Conservation (phyloP, 331 rosid species). For the Acacia concinna region DNA sequence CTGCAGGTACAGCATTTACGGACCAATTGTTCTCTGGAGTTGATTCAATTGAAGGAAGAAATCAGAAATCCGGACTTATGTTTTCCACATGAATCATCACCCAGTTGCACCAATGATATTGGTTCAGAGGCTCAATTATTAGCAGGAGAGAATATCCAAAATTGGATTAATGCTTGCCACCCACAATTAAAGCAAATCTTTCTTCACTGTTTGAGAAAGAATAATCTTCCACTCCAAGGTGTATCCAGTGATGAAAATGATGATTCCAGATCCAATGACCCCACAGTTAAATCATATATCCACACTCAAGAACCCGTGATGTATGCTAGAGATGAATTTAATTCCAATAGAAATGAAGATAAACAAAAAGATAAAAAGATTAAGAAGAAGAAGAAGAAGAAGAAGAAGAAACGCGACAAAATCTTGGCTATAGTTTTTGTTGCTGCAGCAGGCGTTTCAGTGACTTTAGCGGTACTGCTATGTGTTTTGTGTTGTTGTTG, state of each 20-base stretch:
- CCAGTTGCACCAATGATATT: constrained; percentile 35
- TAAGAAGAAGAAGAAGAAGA: not conserved
- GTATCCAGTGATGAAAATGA: constrained; percentile 56
- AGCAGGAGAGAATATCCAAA: constrained; percentile 45
- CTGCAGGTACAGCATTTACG: constrained; percentile 64
- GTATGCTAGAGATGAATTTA: not conserved
- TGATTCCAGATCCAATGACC: constrained; percentile 35
- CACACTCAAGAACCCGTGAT: not conserved
- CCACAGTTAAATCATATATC: constrained; percentile 35
- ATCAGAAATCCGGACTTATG: constrained; percentile 42
- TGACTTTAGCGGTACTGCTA: constrained; percentile 64
- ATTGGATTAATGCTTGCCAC: constrained; percentile 47
- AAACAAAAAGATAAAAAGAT: not conserved
- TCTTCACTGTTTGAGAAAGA: constrained; percentile 61
- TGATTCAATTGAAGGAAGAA: constrained; percentile 50
- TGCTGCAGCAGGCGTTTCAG: constrained; percentile 60
- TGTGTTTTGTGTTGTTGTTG: constrained; percentile 45
- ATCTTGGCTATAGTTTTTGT: constrained; percentile 57
- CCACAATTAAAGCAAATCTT: constrained; percentile 56
- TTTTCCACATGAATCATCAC: constrained; percentile 40
- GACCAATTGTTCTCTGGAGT: constrained; percentile 58
- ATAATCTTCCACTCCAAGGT: constrained; percentile 34
- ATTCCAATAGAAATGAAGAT: not conserved
- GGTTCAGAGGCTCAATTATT: constrained; percentile 41
- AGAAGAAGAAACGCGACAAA: constrained; percentile 26